Percentiles rank a stretch among this genome's conserved stretches.
These are phyloP conservation scores for Mortierella polycephala DNA, from an alignment of 371 early-diverging fungal species.

Conservation along the genomic window DNA sequence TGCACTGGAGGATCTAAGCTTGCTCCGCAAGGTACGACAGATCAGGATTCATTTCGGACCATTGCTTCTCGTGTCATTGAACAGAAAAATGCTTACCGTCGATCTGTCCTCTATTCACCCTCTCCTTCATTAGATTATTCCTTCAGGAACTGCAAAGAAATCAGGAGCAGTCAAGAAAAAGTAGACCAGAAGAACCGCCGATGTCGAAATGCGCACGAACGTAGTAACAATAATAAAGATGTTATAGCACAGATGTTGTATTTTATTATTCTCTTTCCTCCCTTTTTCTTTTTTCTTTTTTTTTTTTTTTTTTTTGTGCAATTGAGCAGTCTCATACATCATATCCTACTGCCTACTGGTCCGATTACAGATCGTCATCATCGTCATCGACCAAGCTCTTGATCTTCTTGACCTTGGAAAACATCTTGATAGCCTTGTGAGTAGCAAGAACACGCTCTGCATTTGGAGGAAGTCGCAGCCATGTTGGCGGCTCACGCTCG, in stretches of 20 bases:
- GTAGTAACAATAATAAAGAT: too few relatives aligned
- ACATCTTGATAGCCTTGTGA: slow-evolving; percentile 74
- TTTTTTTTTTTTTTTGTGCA: not conserved
- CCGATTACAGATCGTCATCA: slow-evolving; percentile 47
- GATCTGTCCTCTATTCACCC: not conserved
- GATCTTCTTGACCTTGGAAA: slow-evolving; percentile 88
- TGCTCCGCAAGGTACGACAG: slow-evolving; percentile 39
- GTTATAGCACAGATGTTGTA: not conserved
- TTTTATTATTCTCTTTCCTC: not conserved
- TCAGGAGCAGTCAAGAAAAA: slow-evolving; percentile 40
- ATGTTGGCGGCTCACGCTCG: slow-evolving; percentile 94
- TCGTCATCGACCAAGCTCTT: slow-evolving; percentile 86
- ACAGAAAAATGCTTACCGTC: not conserved
- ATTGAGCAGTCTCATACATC: not conserved
- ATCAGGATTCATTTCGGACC: not conserved
- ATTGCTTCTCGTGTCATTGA: not conserved
- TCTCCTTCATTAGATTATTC: slow-evolving; percentile 4
- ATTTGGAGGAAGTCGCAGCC: slow-evolving; percentile 96
- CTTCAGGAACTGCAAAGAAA: slow-evolving; percentile 25
- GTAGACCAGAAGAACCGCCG: not conserved
- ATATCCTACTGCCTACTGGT: not conserved
- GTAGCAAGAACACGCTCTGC: slow-evolving; percentile 93
- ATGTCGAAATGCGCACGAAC: too few relatives aligned
- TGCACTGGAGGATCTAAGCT: slow-evolving; percentile 40
- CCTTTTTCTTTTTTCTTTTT: slow-evolving; percentile 4